Base-by-base conservation (phyloP, 1,139 yeast genomes). In the Yamadazyma triangularis region DNA sequence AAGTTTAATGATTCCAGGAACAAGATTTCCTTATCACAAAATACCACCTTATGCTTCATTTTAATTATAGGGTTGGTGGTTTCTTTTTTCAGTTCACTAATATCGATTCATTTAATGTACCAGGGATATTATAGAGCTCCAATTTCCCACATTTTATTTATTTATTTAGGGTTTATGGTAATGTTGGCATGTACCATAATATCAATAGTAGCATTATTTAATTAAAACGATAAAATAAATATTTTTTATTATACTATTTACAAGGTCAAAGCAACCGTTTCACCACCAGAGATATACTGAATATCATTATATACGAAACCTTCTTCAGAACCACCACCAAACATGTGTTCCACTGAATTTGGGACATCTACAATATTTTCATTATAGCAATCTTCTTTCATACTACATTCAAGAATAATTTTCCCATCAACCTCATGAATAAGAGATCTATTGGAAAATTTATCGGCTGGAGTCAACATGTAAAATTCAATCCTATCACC, bases 401-500 rank as follows among this genome's bases (percentile, higher is more conserved):
- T 48, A 14, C 67, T 52, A 36, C 71, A 60, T 34, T 64, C 69
- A 32, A 59, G 47, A 9, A 40, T 45, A 8, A 43, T 18, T 5
- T 34, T 27, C 40, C 33, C 23, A 34, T 28, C 30, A 37, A 31
- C 25, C 15, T 12, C 18, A 30, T 39, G 7, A 32, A 29, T 13
- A 15, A 34, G 20, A 20, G 31, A 15, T 16, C 3, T 7, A 8
- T 10, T 8, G 6, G n/a, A 21, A 4, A 26, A 46, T 27, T 58
- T 48, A 29, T 58, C 60, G 5, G 48, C 41, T 1, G 67, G 78
- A 23, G 73, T 58, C 38, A 70, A 48, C 74, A 71, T 59, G 53
- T 49, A 60, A 43, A 77, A 75, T 34, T 68, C 63, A 27, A 77
- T 53, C 25, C 50, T 45, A 47, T 72, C 75, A 10, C 80, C 80